Base-by-base conservation (phyloP, 306 rosid genomes). In the Prunus campanulata region DNA sequence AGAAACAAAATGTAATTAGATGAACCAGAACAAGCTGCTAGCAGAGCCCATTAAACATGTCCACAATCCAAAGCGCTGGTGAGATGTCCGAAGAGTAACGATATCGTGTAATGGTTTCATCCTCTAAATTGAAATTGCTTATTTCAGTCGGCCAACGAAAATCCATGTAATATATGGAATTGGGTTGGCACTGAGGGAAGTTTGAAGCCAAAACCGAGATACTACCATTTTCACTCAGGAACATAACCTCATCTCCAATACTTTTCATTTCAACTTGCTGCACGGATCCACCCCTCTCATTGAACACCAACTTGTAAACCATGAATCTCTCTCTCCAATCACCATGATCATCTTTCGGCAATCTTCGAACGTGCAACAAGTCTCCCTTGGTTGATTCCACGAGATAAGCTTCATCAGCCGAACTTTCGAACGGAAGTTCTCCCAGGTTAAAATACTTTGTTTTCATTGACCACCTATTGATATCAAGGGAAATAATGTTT, bases 301-400 rank as follows among this genome's bases (percentile, higher is more conserved):
- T 29, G 12, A 52, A 52, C 4, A 32, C 30, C n/a, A 52, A 11
- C 62, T 52, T 30, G 49, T 19, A 54, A 50, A 70, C 48, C 61
- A 29, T 50, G 60, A 50, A 70, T 24, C 2, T 25, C 44, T 39
- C 9, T 7, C 2, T 9, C 7, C 44, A 0, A 39, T 0, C 44
- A 39, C 44, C 2, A 39, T 7, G 9, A 39, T 39, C 46, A 22
- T 22, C 27, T 1, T 3, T 2, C 22, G 11, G n/a, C 10, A 2
- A 52, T 19, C 22, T 52, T 6, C 27, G 46, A 70, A 70, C 24
- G 29, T 16, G 59, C 24, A 70, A 50, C 5, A 70, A 22, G 44
- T 70, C 44, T 70, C 61, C 74, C 2, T 48, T 4, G 20, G 74
- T 70, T 50, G 74, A 70, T 50, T 49, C 61, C 74, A 50, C 46